Conservation (phyloP, 2,329 filamentous ascomycete genomes). For the Neofusicoccum laricinum region DNA sequence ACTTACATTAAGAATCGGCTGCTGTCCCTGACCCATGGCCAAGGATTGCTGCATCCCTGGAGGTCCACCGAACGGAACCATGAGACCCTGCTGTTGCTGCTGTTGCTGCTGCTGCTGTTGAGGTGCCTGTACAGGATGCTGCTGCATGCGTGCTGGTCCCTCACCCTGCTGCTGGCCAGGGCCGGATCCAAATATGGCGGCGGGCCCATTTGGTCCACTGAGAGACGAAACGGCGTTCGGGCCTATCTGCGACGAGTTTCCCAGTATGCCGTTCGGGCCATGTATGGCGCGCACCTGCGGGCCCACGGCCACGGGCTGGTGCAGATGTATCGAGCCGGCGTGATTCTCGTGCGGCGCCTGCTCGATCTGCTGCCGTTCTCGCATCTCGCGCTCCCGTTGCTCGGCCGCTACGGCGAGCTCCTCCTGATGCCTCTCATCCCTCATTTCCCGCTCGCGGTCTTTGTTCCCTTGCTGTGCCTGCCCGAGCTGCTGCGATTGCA, state of each 20-base stretch:
- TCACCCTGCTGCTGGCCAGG: constrained; percentile 60
- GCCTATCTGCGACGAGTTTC: constrained; percentile 52
- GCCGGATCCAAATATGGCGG: constrained; percentile 68
- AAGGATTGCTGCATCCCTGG: constrained; percentile 46
- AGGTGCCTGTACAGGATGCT: constrained; percentile 57
- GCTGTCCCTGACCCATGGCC: constrained; percentile 71
- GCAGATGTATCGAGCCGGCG: constrained; percentile 82
- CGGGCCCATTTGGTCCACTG: constrained; percentile 58
- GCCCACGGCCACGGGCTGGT: constrained; percentile 81
- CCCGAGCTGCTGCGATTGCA: constrained; percentile 35
- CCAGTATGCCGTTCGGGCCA: constrained; percentile 82
- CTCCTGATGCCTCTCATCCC: constrained; percentile 46
- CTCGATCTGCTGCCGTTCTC: constrained; percentile 66
- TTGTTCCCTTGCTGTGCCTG: constrained; percentile 32
- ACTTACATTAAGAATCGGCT: constrained; percentile 74
- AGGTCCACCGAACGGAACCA: constrained; percentile 47
- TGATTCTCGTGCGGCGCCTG: constrained; percentile 80
- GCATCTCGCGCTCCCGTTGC: constrained; percentile 57
- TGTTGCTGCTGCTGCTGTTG: constrained; percentile 44
- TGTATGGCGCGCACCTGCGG: constrained; percentile 78
- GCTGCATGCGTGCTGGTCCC: constrained; percentile 53
- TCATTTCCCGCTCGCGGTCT: constrained; percentile 48
- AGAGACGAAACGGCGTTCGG: constrained; percentile 52
- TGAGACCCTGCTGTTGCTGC: constrained; percentile 51
- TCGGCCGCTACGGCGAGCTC: constrained; percentile 35